phyloP scores from a whole-genome alignment of 2,329 filamentous ascomycete species.

The Aspergillus unguis region DNA sequence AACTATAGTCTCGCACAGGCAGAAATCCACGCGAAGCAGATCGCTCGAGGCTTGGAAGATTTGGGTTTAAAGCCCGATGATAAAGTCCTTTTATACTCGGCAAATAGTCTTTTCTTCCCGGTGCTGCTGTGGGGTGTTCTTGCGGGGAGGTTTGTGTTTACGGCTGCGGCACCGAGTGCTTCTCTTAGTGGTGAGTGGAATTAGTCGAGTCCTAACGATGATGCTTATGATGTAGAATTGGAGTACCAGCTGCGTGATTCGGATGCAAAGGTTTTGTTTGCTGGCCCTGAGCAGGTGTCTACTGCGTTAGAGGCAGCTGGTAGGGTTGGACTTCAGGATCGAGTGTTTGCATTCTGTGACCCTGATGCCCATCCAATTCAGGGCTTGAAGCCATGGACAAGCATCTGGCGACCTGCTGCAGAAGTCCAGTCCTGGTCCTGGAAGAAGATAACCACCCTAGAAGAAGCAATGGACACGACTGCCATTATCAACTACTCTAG shows the following conservation, averaged over 20 bases:
- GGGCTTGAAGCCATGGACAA: not conserved
- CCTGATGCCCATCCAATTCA: not conserved
- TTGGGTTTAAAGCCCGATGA: slow-evolving; percentile 8
- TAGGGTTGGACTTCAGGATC: not conserved
- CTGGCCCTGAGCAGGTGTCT: not conserved
- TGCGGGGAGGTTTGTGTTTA: slow-evolving; percentile 7
- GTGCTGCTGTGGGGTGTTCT: slow-evolving; percentile 10
- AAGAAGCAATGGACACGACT: slow-evolving; percentile 4
- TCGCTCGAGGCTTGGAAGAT: slow-evolving; percentile 1
- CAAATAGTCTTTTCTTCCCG: slow-evolving; percentile 3
- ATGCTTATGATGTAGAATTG: not conserved
- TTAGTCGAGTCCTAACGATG: too few species aligned
- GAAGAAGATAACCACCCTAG: not conserved
- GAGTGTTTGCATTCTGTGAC: slow-evolving; percentile 7
- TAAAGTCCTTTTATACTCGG: slow-evolving; percentile 9
- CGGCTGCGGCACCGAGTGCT: not conserved
- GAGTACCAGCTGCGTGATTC: slow-evolving; percentile 11
- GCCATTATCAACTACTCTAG: slow-evolving; percentile 12
- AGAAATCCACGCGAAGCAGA: slow-evolving; percentile 6
- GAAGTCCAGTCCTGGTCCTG: slow-evolving; percentile 3
- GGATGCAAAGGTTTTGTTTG: slow-evolving; percentile 6
- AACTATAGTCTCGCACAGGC: slow-evolving; percentile 9
- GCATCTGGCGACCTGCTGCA: slow-evolving; percentile 2
- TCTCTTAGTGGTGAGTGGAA: not conserved
- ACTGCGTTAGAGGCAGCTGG: slow-evolving; percentile 3